Evolutionary conservation across 768 basidiomycete genomes (phyloP).

Genomic region (Leccinum uliginosum): DNA sequence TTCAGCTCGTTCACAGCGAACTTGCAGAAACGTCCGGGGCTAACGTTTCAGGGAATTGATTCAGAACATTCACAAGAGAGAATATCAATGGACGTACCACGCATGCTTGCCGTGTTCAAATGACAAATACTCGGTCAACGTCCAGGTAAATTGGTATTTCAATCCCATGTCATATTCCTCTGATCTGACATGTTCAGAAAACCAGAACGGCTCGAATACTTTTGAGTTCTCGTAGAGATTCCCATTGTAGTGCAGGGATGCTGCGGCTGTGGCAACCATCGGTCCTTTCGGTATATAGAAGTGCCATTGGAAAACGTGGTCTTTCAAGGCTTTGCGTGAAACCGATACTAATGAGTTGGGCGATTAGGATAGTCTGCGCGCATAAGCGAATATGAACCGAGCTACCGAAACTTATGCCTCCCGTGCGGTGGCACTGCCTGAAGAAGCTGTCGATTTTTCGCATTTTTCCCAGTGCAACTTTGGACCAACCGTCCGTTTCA

Average conservation of each 20-base stretch:
- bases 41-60: neutral
- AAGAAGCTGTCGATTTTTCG: neutral
- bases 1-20: slow-evolving; percentile 31
- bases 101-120: neutral
- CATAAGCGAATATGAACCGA: neutral
- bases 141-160: neutral
- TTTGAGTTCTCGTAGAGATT: neutral
- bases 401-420: neutral
- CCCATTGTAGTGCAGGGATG: neutral
- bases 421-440: neutral
- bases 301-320: neutral
- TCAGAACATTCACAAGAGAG: neutral
- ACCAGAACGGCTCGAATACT: neutral
- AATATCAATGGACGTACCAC: neutral
- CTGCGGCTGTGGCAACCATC: neutral
- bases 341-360: neutral
- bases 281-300: neutral
- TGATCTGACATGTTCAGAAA: neutral
- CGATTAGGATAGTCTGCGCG: neutral
- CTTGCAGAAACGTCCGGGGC: slow-evolving; percentile 36
- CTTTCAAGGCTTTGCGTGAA: neutral
- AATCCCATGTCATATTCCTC: neutral
- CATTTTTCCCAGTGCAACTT: neutral
- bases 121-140: neutral
- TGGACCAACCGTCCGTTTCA: neutral